These are phyloP conservation scores for Neoascochyta sp. DNA, from an alignment of 2,329 filamentous ascomycete species.

Conservation along the genomic window DNA sequence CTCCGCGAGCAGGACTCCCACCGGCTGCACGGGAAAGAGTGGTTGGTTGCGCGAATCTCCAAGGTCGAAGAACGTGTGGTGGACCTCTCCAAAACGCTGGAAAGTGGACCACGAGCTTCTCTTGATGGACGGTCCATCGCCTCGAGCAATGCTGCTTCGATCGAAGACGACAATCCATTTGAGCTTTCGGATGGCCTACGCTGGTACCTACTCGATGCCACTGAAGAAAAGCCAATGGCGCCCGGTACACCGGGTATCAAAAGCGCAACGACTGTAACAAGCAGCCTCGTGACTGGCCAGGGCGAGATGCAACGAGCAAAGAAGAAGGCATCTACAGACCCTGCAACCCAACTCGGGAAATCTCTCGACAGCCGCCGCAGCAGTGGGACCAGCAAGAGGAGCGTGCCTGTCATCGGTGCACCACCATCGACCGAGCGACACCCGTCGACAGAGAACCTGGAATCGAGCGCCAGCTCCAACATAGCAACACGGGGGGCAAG, in stretches of 20 bases:
- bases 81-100: conserved; percentile 77
- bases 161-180: conserved; percentile 93
- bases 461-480: conserved; percentile 26
- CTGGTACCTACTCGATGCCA: conserved; percentile 93
- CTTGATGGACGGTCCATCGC: conserved; percentile 45
- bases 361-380: conserved; percentile 88
- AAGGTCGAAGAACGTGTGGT: conserved; percentile 91
- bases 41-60: conserved; percentile 91
- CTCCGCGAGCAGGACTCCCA: conserved; percentile 88
- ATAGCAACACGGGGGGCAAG: conserved; percentile 32
- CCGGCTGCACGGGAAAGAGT: conserved; percentile 78
- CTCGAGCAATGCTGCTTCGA: conserved; percentile 53
- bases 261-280: conserved; percentile 85
- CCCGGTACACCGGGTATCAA: conserved; percentile 82
- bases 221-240: conserved; percentile 83
- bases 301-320: conserved; percentile 57
- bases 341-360: conserved; percentile 61
- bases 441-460: conserved; percentile 18
- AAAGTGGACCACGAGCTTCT: conserved; percentile 43
- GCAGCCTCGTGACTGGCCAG: conserved; percentile 80
- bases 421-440: conserved; percentile 28
- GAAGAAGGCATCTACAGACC: conserved; percentile 44
- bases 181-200: conserved; percentile 90
- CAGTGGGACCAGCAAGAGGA: conserved; percentile 80
- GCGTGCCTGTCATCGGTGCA: conserved; percentile 45